A percentile compares a stretch with the other conserved stretches of the same genome.
Conservation (phyloP, 2,329 filamentous ascomycete species). For the Ceratocystis ficicola region DNA sequence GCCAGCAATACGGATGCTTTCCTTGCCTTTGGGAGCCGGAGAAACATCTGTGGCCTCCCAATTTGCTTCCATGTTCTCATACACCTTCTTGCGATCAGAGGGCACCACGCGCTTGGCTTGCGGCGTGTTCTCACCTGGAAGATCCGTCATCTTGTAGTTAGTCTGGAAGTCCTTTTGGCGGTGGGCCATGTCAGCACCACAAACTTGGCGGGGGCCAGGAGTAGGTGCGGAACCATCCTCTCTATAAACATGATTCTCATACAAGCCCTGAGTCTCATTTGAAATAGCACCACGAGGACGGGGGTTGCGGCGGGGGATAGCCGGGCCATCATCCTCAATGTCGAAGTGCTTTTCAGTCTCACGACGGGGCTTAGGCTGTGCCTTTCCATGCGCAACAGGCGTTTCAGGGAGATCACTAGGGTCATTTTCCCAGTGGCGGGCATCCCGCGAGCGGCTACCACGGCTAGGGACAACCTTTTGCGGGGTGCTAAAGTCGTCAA, state of each 20-base stretch:
- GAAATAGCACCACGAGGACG: constrained; percentile 54
- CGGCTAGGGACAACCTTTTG: constrained; percentile 55
- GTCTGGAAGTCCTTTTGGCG: constrained; percentile 50
- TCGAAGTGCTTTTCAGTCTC: constrained; percentile 77
- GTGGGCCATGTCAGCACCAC: constrained; percentile 23
- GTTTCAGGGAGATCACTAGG: constrained; percentile 40
- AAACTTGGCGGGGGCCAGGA: constrained; percentile 29
- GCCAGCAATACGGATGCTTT: constrained; percentile 32
- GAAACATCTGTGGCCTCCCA: constrained; percentile 47
- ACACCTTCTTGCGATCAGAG: constrained; percentile 53
- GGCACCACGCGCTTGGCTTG: constrained; percentile 36
- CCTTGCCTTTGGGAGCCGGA: constrained; percentile 28
- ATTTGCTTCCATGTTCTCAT: constrained; percentile 60
- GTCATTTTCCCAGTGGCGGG: constrained; percentile 67
- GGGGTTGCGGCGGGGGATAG: constrained; percentile 38
- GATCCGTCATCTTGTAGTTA: constrained; percentile 66
- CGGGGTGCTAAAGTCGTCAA: constrained; percentile 77
- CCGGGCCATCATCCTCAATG: constrained; percentile 53
- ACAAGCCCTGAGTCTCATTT: constrained; percentile 37
- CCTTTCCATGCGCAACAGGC: constrained; percentile 41
- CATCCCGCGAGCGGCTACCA: constrained; percentile 50
- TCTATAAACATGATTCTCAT: constrained; percentile 63
- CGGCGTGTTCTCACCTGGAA: constrained; percentile 40
- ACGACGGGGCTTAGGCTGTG: constrained; percentile 54
- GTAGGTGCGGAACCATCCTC: constrained; percentile 38